Evolutionary conservation across 805 yeast genomes (phyloP), one percentile per base, ranked within the genome.

Genomic region (Wickerhamomyces kurtzmanii): DNA sequence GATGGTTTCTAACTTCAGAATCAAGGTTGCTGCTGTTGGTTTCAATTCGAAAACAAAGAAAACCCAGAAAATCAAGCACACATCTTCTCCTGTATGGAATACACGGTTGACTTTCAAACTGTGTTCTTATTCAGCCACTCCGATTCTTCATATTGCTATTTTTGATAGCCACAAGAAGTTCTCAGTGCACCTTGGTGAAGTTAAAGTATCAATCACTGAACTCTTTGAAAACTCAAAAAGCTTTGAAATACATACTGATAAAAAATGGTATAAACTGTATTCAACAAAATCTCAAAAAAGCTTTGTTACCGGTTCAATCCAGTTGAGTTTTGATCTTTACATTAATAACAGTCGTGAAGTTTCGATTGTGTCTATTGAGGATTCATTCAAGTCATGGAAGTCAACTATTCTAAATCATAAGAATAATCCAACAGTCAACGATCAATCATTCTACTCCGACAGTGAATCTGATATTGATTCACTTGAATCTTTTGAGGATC

Each of bases 251-350:
- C 8, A 36, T 30, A 1, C 47, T 65, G n/a, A n/a, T n/a, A n/a
- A n/a, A 8, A 52, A 57, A 27, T 69, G 73, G 73, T 62, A 57
- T 38, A 54, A 56, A 33, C 43, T 69, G 6, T 54, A 57, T 27
- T 62, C 71, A 6, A 58, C 58, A 14, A 49, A 45, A 23, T 42
- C 51, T 1, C 47, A 59, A 29, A 57, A 59, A 21, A 46, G 60
- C 10, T 69, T 55, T 40, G 65, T 67, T 9, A 65, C 72, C 1
- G 75, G 75, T 0, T 62, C 71, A 0, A 31, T 69, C 10, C 46
- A 64, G 14, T 28, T 64, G 8, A 59, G 65, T 20, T 58, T 67
- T 32, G 66, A 62, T 30, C 37, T 68, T 18, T 34, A 31, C 21
- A 25, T 23, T 26, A 14, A 12, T 12, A 12, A 9, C 9, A 17